Percentiles rank a stretch among this genome's conserved stretches.
Conservation (phyloP, 2,329 filamentous ascomycete genomes). For the Cladophialophora chaetospira region DNA sequence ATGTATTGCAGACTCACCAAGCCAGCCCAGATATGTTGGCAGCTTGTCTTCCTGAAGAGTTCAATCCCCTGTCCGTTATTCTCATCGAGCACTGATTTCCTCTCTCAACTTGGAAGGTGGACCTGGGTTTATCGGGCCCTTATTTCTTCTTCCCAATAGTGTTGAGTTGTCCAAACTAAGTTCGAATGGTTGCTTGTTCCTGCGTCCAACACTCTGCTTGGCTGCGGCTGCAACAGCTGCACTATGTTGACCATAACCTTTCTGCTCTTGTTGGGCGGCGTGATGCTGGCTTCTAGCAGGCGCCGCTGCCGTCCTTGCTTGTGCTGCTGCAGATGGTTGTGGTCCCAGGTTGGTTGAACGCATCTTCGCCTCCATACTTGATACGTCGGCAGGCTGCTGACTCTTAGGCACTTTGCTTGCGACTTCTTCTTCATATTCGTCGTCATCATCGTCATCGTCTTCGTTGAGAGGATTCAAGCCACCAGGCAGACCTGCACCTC, state of each 20-base stretch:
- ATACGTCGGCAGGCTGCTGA: slow-evolving; percentile 61
- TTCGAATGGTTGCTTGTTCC: slow-evolving; percentile 83
- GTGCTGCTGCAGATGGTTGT: slow-evolving; percentile 58
- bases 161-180: slow-evolving; percentile 90
- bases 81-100: slow-evolving; percentile 31
- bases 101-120: slow-evolving; percentile 33
- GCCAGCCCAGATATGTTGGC: not conserved
- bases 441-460: slow-evolving; percentile 64
- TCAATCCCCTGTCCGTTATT: not conserved
- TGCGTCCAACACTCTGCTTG: slow-evolving; percentile 72
- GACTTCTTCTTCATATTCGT: slow-evolving; percentile 53
- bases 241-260: slow-evolving; percentile 86
- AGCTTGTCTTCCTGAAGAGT: too few relatives aligned
- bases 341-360: slow-evolving; percentile 74
- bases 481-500: slow-evolving; percentile 55
- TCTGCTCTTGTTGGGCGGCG: slow-evolving; percentile 55
- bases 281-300: slow-evolving; percentile 34
- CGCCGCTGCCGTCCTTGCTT: slow-evolving; percentile 56
- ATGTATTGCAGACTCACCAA: not conserved
- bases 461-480: slow-evolving; percentile 69
- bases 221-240: slow-evolving; percentile 81
- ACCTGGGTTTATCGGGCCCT: slow-evolving; percentile 14
- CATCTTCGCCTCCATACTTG: slow-evolving; percentile 82
- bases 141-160: slow-evolving; percentile 69
- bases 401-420: slow-evolving; percentile 70